Evolutionary conservation across 306 rosid genomes (phyloP), one percentile per base, ranked within the genome.

Genomic region (Begonia peltatifolia): DNA sequence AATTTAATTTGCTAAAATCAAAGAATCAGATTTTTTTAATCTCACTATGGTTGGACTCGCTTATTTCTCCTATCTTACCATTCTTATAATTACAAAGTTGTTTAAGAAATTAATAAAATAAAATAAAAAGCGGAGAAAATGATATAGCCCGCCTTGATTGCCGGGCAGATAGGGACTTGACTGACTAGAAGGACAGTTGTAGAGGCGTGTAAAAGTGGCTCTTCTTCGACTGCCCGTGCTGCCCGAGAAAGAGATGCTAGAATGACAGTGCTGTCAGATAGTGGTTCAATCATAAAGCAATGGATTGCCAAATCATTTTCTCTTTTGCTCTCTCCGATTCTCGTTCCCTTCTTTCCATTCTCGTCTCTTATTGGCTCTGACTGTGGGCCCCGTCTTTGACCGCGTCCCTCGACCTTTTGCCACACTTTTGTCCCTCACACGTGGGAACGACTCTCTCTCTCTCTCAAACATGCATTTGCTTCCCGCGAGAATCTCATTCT

Each of bases 261-360:
- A 6, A 6, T 59, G 75, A 73, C 77, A 67, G 71, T 62, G 73
- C 73, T 70, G 72, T 75, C 75, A 76, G 61, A 53, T 67, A 46
- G 56, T 4, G 59, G 63, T 69, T 79, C 87, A 83, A 83, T 79
- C 84, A 79, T 83, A 67, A 72, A 79, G 78, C 82, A 79, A 74
- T 76, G 5, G 59, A 83, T 74, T 68, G 68, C 82, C 5, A 69
- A 64, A 83, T 83, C 35, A 83, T 79, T 79, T 76, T 12, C 17
- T 17, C 42, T n/a, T 54, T 56, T 18, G 50, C n/a, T n/a, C n/a
- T n/a, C n/a, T n/a, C n/a, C n/a, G n/a, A n/a, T n/a, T n/a, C n/a
- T n/a, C n/a, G n/a, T n/a, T n/a, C n/a, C n/a, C n/a, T 4, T 30
- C 36, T 6, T 6, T 30, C 36, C 6, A 30, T 30, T 30, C 36